These are phyloP conservation scores for Gastrolobium bilobum DNA, from an alignment of 306 rosid genomes.

Conservation along the genomic window DNA sequence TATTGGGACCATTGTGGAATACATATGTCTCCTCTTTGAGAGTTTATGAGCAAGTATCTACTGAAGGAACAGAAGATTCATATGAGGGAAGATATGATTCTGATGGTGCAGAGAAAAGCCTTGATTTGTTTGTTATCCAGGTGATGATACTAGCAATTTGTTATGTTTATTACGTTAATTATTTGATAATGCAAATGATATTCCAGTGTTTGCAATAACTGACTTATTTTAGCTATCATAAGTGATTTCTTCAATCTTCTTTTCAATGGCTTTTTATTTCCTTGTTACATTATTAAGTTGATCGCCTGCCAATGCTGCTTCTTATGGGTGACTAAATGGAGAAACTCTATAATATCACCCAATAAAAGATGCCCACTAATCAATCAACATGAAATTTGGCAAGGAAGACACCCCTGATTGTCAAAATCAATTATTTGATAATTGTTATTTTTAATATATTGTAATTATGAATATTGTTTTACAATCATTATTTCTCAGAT, in stretches of 20 bases:
- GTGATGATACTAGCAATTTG: constrained; percentile 54
- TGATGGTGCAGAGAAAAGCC: constrained; percentile 92
- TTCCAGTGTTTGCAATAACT: not conserved
- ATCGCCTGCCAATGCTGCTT: constrained; percentile 18
- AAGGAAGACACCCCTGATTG: constrained; percentile 1
- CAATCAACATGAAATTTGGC: constrained; percentile 7
- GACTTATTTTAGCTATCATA: not conserved
- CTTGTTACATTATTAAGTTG: constrained; percentile 22
- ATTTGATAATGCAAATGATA: constrained; percentile 29
- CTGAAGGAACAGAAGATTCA: constrained; percentile 82
- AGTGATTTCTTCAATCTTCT: constrained; percentile 27
- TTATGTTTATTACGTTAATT: constrained; percentile 32
- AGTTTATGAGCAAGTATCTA: constrained; percentile 75
- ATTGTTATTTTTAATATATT: too few species aligned
- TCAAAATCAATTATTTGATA: constrained; percentile 28
- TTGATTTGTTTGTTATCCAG: constrained; percentile 92
- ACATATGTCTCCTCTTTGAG: constrained; percentile 80
- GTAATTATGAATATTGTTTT: too few species aligned
- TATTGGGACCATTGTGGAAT: constrained; percentile 86
- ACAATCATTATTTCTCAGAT: too few species aligned
- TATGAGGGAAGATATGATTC: constrained; percentile 94
- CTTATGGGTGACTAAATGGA: constrained; percentile 13
- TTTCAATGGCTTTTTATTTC: constrained; percentile 13
- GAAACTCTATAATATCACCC: not conserved
- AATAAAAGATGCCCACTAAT: not conserved